Conservation (phyloP, 768 basidiomycete species). For the Rhodocollybia butyracea region DNA sequence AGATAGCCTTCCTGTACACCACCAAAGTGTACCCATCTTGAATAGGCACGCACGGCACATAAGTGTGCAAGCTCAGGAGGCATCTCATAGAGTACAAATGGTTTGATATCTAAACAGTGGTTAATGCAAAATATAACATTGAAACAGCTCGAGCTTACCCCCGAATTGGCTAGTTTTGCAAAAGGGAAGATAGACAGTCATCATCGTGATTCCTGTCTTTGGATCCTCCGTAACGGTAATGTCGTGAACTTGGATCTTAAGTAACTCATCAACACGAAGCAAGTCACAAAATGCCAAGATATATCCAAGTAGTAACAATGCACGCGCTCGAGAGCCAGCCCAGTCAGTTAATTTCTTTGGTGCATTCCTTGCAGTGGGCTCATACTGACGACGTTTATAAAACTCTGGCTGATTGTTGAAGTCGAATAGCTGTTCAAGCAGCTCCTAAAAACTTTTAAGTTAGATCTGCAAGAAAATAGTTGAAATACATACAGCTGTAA, state of each 20-base stretch:
- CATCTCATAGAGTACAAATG: constrained; percentile 11
- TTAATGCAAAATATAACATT: neutral
- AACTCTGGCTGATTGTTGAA: constrained; percentile 6
- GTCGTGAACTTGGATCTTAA: constrained; percentile 14
- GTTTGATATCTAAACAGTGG: constrained; percentile 12
- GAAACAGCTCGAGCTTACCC: constrained; percentile 7
- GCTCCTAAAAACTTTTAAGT: constrained; percentile 6
- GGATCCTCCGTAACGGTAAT: constrained; percentile 3
- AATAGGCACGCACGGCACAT: constrained; percentile 14
- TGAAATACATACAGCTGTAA: constrained; percentile 11
- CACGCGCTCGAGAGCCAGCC: neutral
- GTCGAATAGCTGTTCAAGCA: constrained; percentile 9
- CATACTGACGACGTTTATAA: neutral
- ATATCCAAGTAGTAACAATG: neutral
- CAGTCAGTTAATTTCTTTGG: neutral
- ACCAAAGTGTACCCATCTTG: constrained; percentile 10
- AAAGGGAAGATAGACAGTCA: constrained; percentile 11
- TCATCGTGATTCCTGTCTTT: too few species aligned
- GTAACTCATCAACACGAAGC: constrained; percentile 15
- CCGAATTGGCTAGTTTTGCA: constrained; percentile 19
- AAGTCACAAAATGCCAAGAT: constrained; percentile 13
- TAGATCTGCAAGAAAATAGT: neutral
- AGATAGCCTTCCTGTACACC: constrained; percentile 9
- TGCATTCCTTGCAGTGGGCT: neutral
- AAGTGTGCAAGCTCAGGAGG: constrained; percentile 10